phyloP scores from a whole-genome alignment of 2,329 filamentous ascomycete genomes.

The Fusarium coicis region DNA sequence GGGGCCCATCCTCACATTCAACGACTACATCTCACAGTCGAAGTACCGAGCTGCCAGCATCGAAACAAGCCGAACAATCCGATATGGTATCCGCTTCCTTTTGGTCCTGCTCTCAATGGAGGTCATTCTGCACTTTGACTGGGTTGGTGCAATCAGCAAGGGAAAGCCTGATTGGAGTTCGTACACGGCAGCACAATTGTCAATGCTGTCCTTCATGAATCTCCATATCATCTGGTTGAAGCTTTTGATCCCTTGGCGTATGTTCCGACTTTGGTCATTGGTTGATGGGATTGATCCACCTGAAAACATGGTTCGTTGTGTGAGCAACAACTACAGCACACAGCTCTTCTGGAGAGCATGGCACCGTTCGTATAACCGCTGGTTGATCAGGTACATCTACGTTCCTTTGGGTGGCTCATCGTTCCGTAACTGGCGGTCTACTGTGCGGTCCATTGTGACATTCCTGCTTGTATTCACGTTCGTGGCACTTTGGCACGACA shows the following conservation, averaged over 20 bases:
- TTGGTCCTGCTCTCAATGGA: constrained; percentile 90
- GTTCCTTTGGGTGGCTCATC: constrained; percentile 83
- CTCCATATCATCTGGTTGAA: constrained; percentile 98
- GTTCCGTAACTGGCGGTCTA: constrained; percentile 57
- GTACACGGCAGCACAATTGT: constrained; percentile 89
- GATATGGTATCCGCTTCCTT: constrained; percentile 86
- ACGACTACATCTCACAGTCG: constrained; percentile 92
- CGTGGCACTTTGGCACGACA: constrained; percentile 97
- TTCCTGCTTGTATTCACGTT: constrained; percentile 93
- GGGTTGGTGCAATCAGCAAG: constrained; percentile 92
- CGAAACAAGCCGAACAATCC: constrained; percentile 74
- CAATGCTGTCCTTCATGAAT: constrained; percentile 93
- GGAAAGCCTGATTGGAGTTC: constrained; percentile 80
- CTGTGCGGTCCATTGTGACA: constrained; percentile 73
- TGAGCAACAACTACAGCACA: constrained; percentile 93
- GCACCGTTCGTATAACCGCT: constrained; percentile 96
- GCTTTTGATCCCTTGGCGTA: constrained; percentile 94
- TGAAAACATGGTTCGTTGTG: constrained; percentile 98
- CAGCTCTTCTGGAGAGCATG: constrained; percentile 95
- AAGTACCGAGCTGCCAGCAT: constrained; percentile 79
- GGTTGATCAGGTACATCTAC: constrained; percentile 94
- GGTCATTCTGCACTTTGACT: constrained; percentile 88
- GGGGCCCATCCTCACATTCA: constrained; percentile 95
- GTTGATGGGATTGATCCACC: constrained; percentile 92
- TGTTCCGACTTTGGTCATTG: constrained; percentile 96